A percentile compares a stretch with the other conserved stretches of the same genome.
These are phyloP conservation scores for Talaromyces sp. DNA, from an alignment of 2,329 filamentous ascomycete species.

Conservation along the genomic window DNA sequence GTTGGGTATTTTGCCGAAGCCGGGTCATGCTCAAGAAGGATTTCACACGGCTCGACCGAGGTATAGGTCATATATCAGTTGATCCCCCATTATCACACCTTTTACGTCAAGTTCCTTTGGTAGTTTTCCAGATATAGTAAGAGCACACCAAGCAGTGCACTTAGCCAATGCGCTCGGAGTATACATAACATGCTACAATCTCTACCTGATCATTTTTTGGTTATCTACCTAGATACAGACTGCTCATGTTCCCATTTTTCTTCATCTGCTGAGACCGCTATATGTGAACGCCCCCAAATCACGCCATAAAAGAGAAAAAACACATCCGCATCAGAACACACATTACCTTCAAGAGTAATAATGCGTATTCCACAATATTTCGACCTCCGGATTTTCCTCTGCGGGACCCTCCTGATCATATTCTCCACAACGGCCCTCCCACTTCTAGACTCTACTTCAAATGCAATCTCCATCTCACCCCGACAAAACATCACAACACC, in stretches of 20 bases:
- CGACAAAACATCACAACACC: constrained; percentile 8
- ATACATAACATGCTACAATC: background rate
- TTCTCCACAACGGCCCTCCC: background rate
- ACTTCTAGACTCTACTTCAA: background rate
- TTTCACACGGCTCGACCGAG: no score
- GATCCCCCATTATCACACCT: background rate
- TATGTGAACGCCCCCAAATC: no score
- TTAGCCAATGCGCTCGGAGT: background rate
- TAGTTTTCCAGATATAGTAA: background rate
- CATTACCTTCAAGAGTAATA: background rate
- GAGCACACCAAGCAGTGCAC: background rate
- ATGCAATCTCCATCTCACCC: background rate
- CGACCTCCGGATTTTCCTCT: background rate
- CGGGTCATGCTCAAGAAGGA: no score
- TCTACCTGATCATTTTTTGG: background rate
- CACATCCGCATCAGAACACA: background rate
- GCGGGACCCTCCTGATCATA: background rate
- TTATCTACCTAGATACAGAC: no score
- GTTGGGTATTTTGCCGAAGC: no score
- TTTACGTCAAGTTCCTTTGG: background rate
- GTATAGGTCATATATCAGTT: background rate
- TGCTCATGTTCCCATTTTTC: background rate
- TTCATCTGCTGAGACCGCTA: no score
- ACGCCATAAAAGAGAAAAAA: background rate
- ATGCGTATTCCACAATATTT: background rate